Evolutionary conservation across 2,329 filamentous ascomycete genomes (phyloP), one percentile per base, ranked within the genome.

Genomic region (Diaporthe helianthi): DNA sequence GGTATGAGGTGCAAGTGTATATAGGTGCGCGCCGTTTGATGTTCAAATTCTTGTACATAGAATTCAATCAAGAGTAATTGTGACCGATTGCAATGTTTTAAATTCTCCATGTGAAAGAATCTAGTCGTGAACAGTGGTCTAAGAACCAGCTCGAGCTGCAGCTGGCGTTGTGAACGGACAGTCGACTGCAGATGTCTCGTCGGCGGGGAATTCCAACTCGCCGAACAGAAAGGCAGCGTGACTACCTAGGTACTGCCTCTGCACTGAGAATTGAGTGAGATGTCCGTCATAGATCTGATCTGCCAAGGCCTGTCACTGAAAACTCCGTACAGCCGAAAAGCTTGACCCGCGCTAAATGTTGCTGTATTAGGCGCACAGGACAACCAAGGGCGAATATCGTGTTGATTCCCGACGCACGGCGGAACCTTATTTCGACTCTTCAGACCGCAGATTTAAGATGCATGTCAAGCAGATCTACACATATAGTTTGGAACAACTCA

Each of bases 31-130:
- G 13, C n/a, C n/a, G n/a, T n/a, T n/a, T 29, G 12, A 19, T 31
- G 9, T 63, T 61, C 29, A 47, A 47, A 10, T 61, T 63, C 41
- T 63, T 63, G 58, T 63, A 63, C 58, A 63, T 63, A 63, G 2
- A 49, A 63, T 49, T 63, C 58, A 49, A 63, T 63, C 58, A 49
- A 49, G n/a, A 63, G 44, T 49, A n/a, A 49, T 63, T 63, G 58
- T n/a, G 44, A 61, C 58, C 44, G n/a, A 63, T 63, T 63, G 41
- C 17, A 22, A 17, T 4, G 19, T 49, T 6, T 13, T 9, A 2
- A 15, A 2, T 15, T 36, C 17, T 3, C 8, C 29, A 7, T 49
- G 58, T 49, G 44, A 63, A 17, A 6, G 36, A 4, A 3, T 49
- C 17, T 49, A 29, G 49, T 33, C 10, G 1, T 47, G 10, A 3